These are phyloP conservation scores for Cylindrotheca closterium DNA, from an alignment of 108 stramenopile species.

Conservation along the genomic window DNA sequence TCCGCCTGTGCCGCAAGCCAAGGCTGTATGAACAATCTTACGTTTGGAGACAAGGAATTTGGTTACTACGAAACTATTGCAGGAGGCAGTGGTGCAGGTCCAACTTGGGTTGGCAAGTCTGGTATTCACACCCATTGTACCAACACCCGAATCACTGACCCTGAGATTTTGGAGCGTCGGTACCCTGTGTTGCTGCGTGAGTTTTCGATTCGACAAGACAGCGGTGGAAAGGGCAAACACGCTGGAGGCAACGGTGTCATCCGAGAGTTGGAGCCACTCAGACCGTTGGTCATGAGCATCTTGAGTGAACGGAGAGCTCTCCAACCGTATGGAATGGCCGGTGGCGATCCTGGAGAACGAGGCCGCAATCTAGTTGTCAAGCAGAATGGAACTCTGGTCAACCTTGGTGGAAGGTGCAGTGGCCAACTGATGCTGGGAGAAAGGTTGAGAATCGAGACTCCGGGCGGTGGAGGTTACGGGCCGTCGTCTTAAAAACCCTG, in stretches of 20 bases:
- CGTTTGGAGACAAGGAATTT: constrained; percentile 95
- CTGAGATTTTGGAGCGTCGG: constrained; percentile 95
- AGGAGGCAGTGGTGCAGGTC: constrained; percentile 98
- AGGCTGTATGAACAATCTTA: constrained; percentile 99
- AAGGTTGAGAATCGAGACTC: constrained; percentile 85
- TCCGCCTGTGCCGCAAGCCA: constrained; percentile 97
- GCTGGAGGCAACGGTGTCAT: constrained; percentile 96
- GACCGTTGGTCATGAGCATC: constrained; percentile 91
- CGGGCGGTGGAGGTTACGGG: constrained; percentile 91
- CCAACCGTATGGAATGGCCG: constrained; percentile 92
- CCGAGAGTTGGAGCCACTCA: constrained; percentile 93
- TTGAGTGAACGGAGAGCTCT: constrained; percentile 92
- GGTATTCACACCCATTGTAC: constrained; percentile 99
- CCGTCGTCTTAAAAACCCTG: too few species aligned
- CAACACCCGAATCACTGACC: constrained; percentile 99
- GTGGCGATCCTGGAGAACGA: constrained; percentile 82
- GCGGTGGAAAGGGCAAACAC: constrained; percentile 89
- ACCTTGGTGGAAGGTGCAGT: constrained; percentile 93
- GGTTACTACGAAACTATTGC: constrained; percentile 99
- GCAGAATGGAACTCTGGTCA: constrained; percentile 75
- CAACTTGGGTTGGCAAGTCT: constrained; percentile 92
- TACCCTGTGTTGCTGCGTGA: constrained; percentile 92
- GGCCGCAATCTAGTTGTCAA: constrained; percentile 88
- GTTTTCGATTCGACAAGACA: constrained; percentile 88
- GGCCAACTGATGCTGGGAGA: constrained; percentile 80